Evolutionary conservation across 2,329 filamentous ascomycete species (phyloP), one percentile per base, ranked within the genome.

Genomic region (Alternaria arborescens): DNA sequence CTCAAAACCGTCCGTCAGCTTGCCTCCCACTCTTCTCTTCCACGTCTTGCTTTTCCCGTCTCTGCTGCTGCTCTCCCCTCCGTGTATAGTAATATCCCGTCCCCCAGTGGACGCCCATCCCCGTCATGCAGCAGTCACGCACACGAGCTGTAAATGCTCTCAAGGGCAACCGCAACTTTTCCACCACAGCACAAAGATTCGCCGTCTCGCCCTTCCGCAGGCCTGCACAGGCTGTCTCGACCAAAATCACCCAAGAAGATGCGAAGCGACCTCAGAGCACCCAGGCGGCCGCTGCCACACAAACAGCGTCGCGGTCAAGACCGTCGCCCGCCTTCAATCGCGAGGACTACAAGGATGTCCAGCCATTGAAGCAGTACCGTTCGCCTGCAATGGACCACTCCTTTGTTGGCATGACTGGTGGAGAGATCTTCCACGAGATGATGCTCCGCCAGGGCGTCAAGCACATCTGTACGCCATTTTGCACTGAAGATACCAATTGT

Each of bases 371-470:
- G 73, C 81, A 80, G 54, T 83, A 80, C 74, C 75, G 78, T 61
- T 76, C 79, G 55, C 82, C 79, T 22, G 82, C 83, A 69, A 82
- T 85, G 82, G 83, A 84, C 74, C 82, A 85, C 70, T 83, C 81
- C 62, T 97, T 98, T 80, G 93, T 98, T 75, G 94, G 94, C 66
- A 94, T 94, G 86, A 97, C 89, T 51, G 94, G 95, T 77, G 95
- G 95, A 77, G 90, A 97, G 81, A 97, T 98, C 72, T 97, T 98
- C 81, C 94, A 98, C 80, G 94, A 98, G 82, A 98, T 98, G 94
- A 97, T 99, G 94, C 86, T 97, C 64, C 87, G 94, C 75, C 91
- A 94, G 72, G 87, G 85, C 71, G 94, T 99, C 58, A 95, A 97
- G 83, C 93, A 97, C 79, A 87, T 98, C 76, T 98, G 93, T 97